Evolutionary conservation across 2,329 filamentous ascomycete genomes (phyloP), one percentile per base, ranked within the genome.

Genomic region (Penicillium frequentans): DNA sequence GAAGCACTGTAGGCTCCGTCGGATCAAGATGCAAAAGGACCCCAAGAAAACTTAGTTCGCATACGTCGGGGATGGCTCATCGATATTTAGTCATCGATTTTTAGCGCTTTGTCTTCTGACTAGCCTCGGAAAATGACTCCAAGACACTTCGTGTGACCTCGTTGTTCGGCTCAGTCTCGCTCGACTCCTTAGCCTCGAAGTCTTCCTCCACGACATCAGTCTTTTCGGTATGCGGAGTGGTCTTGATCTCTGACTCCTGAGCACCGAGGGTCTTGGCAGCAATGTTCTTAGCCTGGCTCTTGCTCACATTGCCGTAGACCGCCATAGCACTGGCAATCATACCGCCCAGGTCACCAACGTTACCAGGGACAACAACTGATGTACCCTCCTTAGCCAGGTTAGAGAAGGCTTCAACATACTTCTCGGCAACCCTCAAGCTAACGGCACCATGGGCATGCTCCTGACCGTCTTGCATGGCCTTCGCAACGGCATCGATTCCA

Each of bases 281-380:
- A 74, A 90, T 82, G 11, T 82, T 81, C 71, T 85, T 88, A 26
- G 86, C 85, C 76, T 96, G 91, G 1, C 88, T 85, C 69, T 93
- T 86, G 66, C 86, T 91, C 45, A 99, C 90, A 74, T 96, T 97
- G 57, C 93, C 91, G 74, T 96, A 99, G 19, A 99, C 93, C 54
- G 92, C 90, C 82, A 99, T 87, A 2, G 93, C 95, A 19, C 91
- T 96, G 39, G 95, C 93, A 74, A 99, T 98, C 93, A 99, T 96
- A 65, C 91, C 87, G 54, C 91, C 89, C 66, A 99, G 93, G 72
- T 99, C 95, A 59, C 95, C 95, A 37, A 99, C 91, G 70, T 99
- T 98, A 11, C 95, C 95, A 0, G 95, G 95, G 14, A 99, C 93
- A 21, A 99, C 91, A 27, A 99, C 89, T 5, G 92, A 90, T 3